Percentiles rank a stretch among this genome's conserved stretches.
These are phyloP conservation scores for Actinidia arguta DNA, from an alignment of 179 eudicot genomes.

Conservation along the genomic window DNA sequence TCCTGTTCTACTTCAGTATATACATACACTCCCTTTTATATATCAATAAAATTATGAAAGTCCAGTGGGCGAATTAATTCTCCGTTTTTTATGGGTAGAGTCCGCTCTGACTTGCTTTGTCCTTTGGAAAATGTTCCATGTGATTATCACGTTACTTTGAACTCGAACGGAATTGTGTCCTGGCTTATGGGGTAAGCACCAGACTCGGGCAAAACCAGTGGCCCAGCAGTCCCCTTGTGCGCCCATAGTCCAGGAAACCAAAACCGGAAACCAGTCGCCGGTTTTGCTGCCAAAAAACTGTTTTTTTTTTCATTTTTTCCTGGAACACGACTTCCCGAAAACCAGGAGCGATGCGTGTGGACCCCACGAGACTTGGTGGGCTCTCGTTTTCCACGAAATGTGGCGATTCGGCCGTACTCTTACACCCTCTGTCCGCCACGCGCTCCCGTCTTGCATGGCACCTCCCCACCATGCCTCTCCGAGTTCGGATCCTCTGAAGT, in stretches of 20 bases:
- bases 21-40: no score
- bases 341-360: slow-evolving; percentile 58
- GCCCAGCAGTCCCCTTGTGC: slow-evolving; percentile 26
- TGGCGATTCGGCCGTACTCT: slow-evolving; percentile 83
- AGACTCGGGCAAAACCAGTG: slow-evolving; percentile 15
- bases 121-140: no score
- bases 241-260: slow-evolving; percentile 52
- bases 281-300: slow-evolving; percentile 28
- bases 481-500: no score
- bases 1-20: no score
- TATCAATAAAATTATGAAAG: no score
- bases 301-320: background rate
- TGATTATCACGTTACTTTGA: no score
- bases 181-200: slow-evolving; percentile 46
- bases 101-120: no score
- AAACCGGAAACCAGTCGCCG: slow-evolving; percentile 49
- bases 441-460: slow-evolving; percentile 49
- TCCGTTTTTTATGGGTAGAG: no score
- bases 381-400: slow-evolving; percentile 35
- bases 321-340: slow-evolving; percentile 48
- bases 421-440: slow-evolving; percentile 56
- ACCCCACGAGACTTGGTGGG: background rate
- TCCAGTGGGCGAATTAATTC: no score
- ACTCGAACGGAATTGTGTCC: slow-evolving; percentile 17
- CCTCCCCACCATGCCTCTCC: background rate